These are phyloP conservation scores for Diplodia seriata DNA, from an alignment of 2,329 filamentous ascomycete species.

Conservation along the genomic window DNA sequence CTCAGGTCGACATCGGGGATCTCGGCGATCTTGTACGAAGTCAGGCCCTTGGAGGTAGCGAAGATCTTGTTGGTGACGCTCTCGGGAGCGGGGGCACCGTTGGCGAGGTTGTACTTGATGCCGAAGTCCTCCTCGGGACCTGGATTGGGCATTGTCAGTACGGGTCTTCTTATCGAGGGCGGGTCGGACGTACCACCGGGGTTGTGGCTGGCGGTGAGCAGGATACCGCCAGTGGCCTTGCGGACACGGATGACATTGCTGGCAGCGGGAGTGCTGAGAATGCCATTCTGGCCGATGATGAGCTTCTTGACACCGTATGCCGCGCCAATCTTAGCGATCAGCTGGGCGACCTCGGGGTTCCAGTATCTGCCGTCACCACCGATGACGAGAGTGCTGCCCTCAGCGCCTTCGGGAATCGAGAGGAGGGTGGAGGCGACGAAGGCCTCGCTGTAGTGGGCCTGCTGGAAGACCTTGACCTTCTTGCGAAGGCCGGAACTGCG, in stretches of 20 bases:
- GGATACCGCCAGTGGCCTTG: conserved; percentile 93
- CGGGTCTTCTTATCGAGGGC: neutral
- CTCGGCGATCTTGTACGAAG: conserved; percentile 88
- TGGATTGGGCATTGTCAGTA: conserved; percentile 47
- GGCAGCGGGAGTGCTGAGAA: conserved; percentile 93
- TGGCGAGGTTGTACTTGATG: conserved; percentile 99
- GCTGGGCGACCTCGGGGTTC: conserved; percentile 94
- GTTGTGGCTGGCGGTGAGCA: conserved; percentile 97
- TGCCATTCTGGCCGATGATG: conserved; percentile 92
- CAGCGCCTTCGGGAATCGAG: conserved; percentile 91
- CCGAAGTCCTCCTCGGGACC: conserved; percentile 95
- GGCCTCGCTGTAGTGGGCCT: conserved; percentile 93
- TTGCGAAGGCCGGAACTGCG: conserved; percentile 94
- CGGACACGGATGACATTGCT: conserved; percentile 95
- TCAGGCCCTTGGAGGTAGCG: conserved; percentile 86
- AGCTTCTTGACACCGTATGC: conserved; percentile 99
- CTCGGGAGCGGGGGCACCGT: conserved; percentile 94
- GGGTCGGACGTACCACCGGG: conserved; percentile 75
- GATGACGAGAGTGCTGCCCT: conserved; percentile 91
- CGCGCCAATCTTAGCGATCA: conserved; percentile 96
- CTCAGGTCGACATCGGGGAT: conserved; percentile 86
- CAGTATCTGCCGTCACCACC: conserved; percentile 96
- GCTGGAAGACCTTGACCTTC: conserved; percentile 97
- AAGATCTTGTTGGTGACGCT: conserved; percentile 98
- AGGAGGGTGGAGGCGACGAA: conserved; percentile 94